Evolutionary conservation across 1,139 yeast species (phyloP).

Genomic region (Yamadazyma diddensiae): DNA sequence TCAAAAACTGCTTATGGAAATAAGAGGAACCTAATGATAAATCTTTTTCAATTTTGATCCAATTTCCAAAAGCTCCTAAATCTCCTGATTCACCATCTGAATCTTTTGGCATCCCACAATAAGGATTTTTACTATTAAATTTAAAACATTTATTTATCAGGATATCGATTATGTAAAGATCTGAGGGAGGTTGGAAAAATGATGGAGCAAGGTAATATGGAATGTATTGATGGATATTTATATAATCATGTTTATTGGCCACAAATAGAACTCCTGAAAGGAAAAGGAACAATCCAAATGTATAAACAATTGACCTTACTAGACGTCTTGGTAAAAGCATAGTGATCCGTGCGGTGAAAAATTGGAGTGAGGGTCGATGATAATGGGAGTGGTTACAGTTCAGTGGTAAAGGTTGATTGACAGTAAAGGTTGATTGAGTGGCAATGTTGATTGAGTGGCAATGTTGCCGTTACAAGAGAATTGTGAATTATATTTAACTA

Average conservation of each 20-base stretch:
- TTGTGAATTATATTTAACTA: too few relatives aligned
- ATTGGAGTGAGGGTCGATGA: not conserved
- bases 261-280: conserved; percentile 23
- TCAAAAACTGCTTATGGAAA: conserved; percentile 28
- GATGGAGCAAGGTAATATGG: conserved; percentile 33
- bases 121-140: conserved; percentile 20
- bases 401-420: too few relatives aligned
- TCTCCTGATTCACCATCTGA: conserved; percentile 30
- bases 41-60: conserved; percentile 40
- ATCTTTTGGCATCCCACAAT: conserved; percentile 33
- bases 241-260: conserved; percentile 32
- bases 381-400: too few relatives aligned
- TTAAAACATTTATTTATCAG: conserved; percentile 30
- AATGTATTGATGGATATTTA: conserved; percentile 26
- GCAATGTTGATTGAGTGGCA: too few relatives aligned
- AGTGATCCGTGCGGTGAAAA: conserved; percentile 16
- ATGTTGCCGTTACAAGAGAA: too few relatives aligned
- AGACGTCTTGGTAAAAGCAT: conserved; percentile 23
- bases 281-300: conserved; percentile 16
- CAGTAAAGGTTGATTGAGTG: too few relatives aligned
- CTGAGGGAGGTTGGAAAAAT: conserved; percentile 41
- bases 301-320: conserved; percentile 24
- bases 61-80: conserved; percentile 26
- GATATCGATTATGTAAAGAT: conserved; percentile 36
- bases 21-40: conserved; percentile 34